A percentile compares a stretch with the other conserved stretches of the same genome.
phyloP scores from a whole-genome alignment of 805 yeast species.

The Torulaspora indica region DNA sequence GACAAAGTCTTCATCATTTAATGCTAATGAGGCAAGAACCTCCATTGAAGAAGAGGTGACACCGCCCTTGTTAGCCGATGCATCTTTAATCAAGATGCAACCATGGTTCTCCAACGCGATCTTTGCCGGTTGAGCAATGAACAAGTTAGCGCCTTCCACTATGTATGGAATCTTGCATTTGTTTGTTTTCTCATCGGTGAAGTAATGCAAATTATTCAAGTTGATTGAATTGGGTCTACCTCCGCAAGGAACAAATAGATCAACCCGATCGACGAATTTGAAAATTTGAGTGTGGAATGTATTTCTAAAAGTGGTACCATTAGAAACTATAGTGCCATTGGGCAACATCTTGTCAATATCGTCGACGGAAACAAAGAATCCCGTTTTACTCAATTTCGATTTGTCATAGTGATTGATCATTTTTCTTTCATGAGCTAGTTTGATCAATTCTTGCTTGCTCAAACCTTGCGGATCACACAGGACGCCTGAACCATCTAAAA shows the following conservation, averaged over 20 bases:
- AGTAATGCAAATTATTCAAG: conserved; percentile 67
- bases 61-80: conserved; percentile 97
- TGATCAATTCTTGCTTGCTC: conserved; percentile 68
- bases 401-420: conserved; percentile 69
- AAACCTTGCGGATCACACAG: conserved; percentile 88
- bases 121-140: conserved; percentile 92
- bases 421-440: conserved; percentile 71
- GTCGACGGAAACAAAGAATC: conserved; percentile 80
- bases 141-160: conserved; percentile 96
- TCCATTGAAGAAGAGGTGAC: conserved; percentile 95
- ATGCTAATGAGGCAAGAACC: conserved; percentile 88
- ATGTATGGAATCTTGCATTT: conserved; percentile 75
- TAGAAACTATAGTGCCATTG: conserved; percentile 62
- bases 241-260: conserved; percentile 95
- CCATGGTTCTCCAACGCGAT: conserved; percentile 82
- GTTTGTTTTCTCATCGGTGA: conserved; percentile 72
- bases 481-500: conserved; percentile 96
- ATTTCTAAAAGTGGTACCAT: conserved; percentile 88
- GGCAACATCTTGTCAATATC: conserved; percentile 78
- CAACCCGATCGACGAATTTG: conserved; percentile 60
- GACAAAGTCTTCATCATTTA: conserved; percentile 79
- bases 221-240: conserved; percentile 97
- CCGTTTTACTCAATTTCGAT: conserved; percentile 61
- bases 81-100: conserved; percentile 84
- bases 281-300: conserved; percentile 74